These are phyloP conservation scores for Geotrichum candidum DNA, from an alignment of 1,139 yeast species.

Conservation along the genomic window DNA sequence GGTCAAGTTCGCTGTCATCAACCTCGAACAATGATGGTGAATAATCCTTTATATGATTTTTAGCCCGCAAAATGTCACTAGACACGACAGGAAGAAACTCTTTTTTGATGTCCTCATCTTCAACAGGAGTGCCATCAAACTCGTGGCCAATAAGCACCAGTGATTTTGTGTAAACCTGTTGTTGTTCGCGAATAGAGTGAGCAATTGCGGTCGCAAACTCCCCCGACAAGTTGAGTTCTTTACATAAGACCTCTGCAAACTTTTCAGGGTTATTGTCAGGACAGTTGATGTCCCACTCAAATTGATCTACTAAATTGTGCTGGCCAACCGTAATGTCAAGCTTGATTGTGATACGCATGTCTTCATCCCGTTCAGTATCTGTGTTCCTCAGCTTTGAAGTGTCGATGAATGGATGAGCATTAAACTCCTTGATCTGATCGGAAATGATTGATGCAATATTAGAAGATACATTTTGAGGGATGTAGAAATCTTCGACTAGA, in stretches of 20 bases:
- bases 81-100: conserved; percentile 53
- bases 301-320: conserved; percentile 83
- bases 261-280: conserved; percentile 82
- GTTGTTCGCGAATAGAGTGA: conserved; percentile 85
- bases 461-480: conserved; percentile 43
- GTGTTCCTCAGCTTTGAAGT: conserved; percentile 20
- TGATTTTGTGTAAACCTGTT: conserved; percentile 76
- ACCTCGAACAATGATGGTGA: conserved; percentile 74
- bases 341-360: conserved; percentile 73
- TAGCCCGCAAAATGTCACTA: conserved; percentile 42
- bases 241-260: conserved; percentile 70
- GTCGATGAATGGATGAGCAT: conserved; percentile 42
- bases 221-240: conserved; percentile 75
- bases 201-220: conserved; percentile 88
- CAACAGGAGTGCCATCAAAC: conserved; percentile 77
- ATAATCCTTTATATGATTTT: conserved; percentile 51
- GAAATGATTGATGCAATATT: conserved; percentile 54
- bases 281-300: conserved; percentile 92
- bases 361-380: conserved; percentile 39
- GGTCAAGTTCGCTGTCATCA: conserved; percentile 68
- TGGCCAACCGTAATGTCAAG: conserved; percentile 84
- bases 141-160: conserved; percentile 72
- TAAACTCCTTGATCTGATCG: conserved; percentile 76
- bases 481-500: conserved; percentile 63
- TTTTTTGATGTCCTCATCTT: conserved; percentile 75